phyloP scores from a whole-genome alignment of 495 filamentous ascomycete species.

The Glonium stellatum region DNA sequence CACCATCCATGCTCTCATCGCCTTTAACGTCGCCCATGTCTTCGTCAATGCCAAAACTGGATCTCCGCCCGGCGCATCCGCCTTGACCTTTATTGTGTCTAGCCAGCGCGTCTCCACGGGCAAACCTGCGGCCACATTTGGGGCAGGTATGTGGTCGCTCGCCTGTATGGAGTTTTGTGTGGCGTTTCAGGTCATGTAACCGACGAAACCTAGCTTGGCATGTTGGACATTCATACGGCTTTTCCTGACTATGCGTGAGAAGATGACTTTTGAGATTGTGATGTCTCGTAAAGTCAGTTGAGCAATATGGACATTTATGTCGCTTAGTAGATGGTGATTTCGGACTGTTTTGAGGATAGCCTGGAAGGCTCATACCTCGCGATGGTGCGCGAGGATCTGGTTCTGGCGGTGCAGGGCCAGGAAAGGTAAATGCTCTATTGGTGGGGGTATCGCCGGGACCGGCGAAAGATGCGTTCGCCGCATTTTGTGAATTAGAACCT shows the following conservation, averaged over 20 bases:
- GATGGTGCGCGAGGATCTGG: slow-evolving; percentile 42
- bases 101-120: slow-evolving; percentile 88
- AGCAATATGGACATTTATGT: slow-evolving; percentile 92
- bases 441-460: slow-evolving; percentile 26
- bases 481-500: not conserved
- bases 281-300: slow-evolving; percentile 93
- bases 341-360: slow-evolving; percentile 53
- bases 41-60: slow-evolving; percentile 78
- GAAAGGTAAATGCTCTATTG: slow-evolving; percentile 39
- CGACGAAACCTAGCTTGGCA: slow-evolving; percentile 87
- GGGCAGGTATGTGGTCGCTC: slow-evolving; percentile 91
- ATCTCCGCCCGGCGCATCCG: slow-evolving; percentile 83
- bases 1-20: slow-evolving; percentile 70
- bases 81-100: slow-evolving; percentile 94
- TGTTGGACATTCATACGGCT: slow-evolving; percentile 84
- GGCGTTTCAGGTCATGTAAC: slow-evolving; percentile 91
- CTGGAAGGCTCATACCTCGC: slow-evolving; percentile 67
- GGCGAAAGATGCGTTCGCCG: slow-evolving; percentile 3
- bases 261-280: slow-evolving; percentile 99
- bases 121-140: slow-evolving; percentile 90
- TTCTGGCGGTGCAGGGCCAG: slow-evolving; percentile 35
- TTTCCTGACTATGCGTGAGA: slow-evolving; percentile 96
- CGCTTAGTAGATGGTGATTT: slow-evolving; percentile 76
- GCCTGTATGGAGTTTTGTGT: slow-evolving; percentile 92
- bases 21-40: slow-evolving; percentile 57